phyloP scores from a whole-genome alignment of 2,329 filamentous ascomycete genomes.

The Aureobasidium sp. region DNA sequence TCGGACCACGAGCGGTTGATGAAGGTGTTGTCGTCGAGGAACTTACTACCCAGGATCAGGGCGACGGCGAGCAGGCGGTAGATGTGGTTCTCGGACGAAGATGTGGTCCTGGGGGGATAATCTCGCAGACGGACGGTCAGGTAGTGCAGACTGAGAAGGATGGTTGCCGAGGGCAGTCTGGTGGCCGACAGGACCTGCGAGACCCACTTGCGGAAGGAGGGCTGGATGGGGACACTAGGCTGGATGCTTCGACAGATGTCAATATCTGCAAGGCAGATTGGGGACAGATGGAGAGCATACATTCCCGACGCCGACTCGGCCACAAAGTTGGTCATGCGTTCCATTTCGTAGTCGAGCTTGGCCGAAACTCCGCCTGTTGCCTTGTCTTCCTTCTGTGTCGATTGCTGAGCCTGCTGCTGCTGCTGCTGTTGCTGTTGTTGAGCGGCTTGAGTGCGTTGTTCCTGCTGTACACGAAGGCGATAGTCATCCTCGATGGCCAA shows the following conservation, averaged over 20 bases:
- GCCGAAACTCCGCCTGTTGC: constrained; percentile 80
- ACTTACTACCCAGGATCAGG: constrained; percentile 85
- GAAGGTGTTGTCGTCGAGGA: constrained; percentile 93
- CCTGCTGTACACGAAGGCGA: constrained; percentile 29
- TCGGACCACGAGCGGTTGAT: constrained; percentile 96
- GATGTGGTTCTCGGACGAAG: constrained; percentile 54
- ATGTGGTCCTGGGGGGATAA: constrained; percentile 27
- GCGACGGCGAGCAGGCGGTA: constrained; percentile 83
- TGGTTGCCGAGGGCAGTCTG: constrained; percentile 80
- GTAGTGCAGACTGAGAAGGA: constrained; percentile 84
- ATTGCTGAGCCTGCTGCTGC: constrained; percentile 32
- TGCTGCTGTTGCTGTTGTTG: constrained; percentile 20
- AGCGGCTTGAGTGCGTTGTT: constrained; percentile 26
- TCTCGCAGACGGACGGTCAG: constrained; percentile 64
- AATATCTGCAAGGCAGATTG: constrained; percentile 52
- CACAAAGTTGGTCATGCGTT: constrained; percentile 91
- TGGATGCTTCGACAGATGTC: constrained; percentile 55
- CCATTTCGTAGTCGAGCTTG: constrained; percentile 94
- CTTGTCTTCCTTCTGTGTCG: constrained; percentile 50
- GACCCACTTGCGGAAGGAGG: constrained; percentile 84
- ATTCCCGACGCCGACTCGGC: constrained; percentile 76
- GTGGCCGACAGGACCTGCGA: constrained; percentile 85
- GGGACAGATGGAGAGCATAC: constrained; percentile 50
- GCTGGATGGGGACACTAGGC: constrained; percentile 48
- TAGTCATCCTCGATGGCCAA: constrained; percentile 30